Base-by-base conservation (phyloP, 1,284 basidiomycete species). In the Macrocybe sp. region DNA sequence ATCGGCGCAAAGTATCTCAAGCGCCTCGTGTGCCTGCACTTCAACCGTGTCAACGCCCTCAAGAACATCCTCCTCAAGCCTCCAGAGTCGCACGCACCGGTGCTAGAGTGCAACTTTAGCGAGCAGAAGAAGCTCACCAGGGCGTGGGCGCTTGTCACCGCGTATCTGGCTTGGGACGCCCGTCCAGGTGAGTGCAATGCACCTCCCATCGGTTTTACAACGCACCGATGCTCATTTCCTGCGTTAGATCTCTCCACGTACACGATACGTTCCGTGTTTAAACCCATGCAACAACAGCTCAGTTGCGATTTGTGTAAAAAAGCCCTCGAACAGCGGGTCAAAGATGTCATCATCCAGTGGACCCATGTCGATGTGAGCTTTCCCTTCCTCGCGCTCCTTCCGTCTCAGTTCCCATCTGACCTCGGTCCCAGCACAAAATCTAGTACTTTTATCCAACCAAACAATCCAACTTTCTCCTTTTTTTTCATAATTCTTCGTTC, bases 291-390 rank as follows among this genome's bases (percentile, higher is more conserved):
- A 14, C 16, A 40, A 10, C 16, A 55, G 31, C 16, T 64, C 28
- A 49, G 40, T 3, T 64, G 63, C 47, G 42, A 48, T 0, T n/a
- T 51, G 32, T 65, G 64, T 37, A 52, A 54, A 16, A 35, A 54
- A 31, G 46, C 50, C 29, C 41, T 63, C 31, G 46, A 58, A 37
- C 45, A 53, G 11, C 51, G 59, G n/a, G 57, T 62, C 8, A 59
- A 55, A 34, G 55, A 58, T 5, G 59, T 61, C 7, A 14, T 61
- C 5, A 51, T 54, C 4, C 53, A 60, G 31, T 64, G 62, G 62
- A 52, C 56, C 6, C 55, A 51, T 12, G 54, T 62, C 0, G 56
- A 55, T 45, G 59, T 60, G 37, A 37, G 33, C 14, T 29, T 42
- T 42, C 6, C 34, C 14, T 42, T 31, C 6, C 29, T 14, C 14